Evolutionary conservation across 352 stramenopile genomes (phyloP).

Genomic region (Phytopythium ostracodes): DNA sequence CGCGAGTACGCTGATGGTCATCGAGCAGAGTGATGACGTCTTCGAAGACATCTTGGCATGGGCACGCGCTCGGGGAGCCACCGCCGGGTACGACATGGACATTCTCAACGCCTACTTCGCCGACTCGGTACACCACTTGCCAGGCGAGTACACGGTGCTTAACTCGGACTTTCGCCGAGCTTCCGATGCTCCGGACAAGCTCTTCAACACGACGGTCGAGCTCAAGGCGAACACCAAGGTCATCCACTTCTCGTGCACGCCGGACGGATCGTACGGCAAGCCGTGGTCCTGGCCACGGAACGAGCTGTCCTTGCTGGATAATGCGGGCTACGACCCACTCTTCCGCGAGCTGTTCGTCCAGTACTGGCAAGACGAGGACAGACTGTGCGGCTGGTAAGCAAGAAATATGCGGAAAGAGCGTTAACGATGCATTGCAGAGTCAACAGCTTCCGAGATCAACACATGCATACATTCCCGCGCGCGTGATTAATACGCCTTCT

Average conservation of each 20-base stretch:
- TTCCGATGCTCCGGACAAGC: slow-evolving; percentile 5
- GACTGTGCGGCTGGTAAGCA: slow-evolving; percentile 6
- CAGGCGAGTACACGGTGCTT: slow-evolving; percentile 25
- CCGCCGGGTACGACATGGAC: slow-evolving; percentile 25
- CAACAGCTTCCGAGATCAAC: neutral
- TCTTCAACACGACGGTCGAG: slow-evolving; percentile 11
- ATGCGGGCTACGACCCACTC: slow-evolving; percentile 5
- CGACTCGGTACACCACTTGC: slow-evolving; percentile 10
- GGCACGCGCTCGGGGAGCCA: slow-evolving; percentile 8
- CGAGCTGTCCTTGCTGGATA: slow-evolving; percentile 1
- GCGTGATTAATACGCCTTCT: slow-evolving; percentile 62
- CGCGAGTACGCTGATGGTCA: slow-evolving; percentile 23
- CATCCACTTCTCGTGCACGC: slow-evolving; percentile 13
- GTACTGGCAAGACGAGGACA: slow-evolving; percentile 18
- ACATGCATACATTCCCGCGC: neutral
- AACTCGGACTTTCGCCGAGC: slow-evolving; percentile 26
- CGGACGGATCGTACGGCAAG: slow-evolving; percentile 11
- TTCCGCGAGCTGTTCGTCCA: slow-evolving; percentile 18
- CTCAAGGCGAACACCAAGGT: slow-evolving; percentile 6
- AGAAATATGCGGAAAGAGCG: neutral
- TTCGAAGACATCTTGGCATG: slow-evolving; percentile 20
- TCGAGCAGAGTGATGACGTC: slow-evolving; percentile 16
- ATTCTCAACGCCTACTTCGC: slow-evolving; percentile 27
- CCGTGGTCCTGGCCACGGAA: slow-evolving; percentile 9
- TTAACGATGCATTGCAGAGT: neutral